Base-by-base conservation (phyloP, 768 basidiomycete genomes). In the Daedaleopsis sinensis region DNA sequence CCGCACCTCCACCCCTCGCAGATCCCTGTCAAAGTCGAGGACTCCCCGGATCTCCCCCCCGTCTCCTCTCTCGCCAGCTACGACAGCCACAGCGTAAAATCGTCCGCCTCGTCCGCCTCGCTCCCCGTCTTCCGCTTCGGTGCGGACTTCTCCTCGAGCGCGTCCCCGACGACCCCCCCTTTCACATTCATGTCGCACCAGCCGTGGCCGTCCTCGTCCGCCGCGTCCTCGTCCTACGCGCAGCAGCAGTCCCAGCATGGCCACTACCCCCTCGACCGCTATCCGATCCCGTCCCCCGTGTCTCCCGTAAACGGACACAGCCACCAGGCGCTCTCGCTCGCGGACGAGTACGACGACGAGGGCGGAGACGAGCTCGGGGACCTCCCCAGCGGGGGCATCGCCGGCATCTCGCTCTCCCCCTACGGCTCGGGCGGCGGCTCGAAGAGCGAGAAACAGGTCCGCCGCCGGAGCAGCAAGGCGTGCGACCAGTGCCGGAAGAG, bases 401-500 rank as follows among this genome's bases (percentile, higher is more conserved):
- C 73, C 32, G 68, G 70, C 15, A 48, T 72, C 27, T 61, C 61
- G 5, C 61, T 69, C 24, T 52, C 58, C 23, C 53, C 69, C 43
- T 65, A 57, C 52, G 58, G 67, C 47, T 60, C 35, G 70, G 67
- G 57, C 64, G 58, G 50, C 58, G 62, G 51, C 59, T 58, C 49
- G 57, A 53, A 59, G 10, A 54, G 55, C 39, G 80, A 88, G 56
- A 85, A 85, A 67, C 73, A 83, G 52, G 76, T 93, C 50, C 78
- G 90, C 57, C 80, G 91, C 57, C 77, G 90, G 66, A 92, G 90
- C 66, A 91, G 88, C 72, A 93, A 92, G 83, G 91, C 93, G 23
- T 94, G 92, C 76, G 92, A 94, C 74, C 91, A 93, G 69, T 94
- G 93, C 73, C 84, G 92, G 58, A 94, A 94, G 74, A 74, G 73